Conservation (phyloP, 352 stramenopile species). For the Thalassiosira sp. region DNA sequence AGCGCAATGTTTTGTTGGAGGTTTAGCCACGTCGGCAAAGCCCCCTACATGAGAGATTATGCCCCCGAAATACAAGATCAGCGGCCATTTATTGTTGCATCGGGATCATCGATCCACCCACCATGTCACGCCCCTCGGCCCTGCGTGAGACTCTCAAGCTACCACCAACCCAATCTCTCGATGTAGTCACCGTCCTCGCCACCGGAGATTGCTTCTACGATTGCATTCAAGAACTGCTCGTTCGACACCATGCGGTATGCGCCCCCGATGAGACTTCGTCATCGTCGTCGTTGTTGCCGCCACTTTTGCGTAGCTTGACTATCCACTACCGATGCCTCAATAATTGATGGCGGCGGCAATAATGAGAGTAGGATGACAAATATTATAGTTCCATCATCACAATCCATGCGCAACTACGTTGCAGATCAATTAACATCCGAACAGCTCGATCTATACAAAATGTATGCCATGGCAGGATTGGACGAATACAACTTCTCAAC, state of each 20-base stretch:
- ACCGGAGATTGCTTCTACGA: slow-evolving; percentile 53
- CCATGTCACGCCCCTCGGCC: slow-evolving; percentile 43
- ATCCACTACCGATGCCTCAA: too few species aligned
- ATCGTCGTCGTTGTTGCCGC: not conserved
- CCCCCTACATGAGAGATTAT: too few species aligned
- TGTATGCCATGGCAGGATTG: slow-evolving; percentile 31
- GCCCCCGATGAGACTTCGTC: not conserved
- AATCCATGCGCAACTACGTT: slow-evolving; percentile 41
- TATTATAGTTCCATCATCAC: slow-evolving; percentile 12
- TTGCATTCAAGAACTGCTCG: slow-evolving; percentile 33
- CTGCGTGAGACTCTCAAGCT: slow-evolving; percentile 30
- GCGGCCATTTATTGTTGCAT: too few species aligned
- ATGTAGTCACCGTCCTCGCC: slow-evolving; percentile 29
- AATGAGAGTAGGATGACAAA: not conserved
- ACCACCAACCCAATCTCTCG: slow-evolving; percentile 18
- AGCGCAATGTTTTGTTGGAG: too few species aligned
- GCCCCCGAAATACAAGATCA: too few species aligned
- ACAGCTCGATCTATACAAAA: slow-evolving; percentile 41
- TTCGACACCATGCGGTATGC: not conserved
- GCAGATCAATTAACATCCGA: slow-evolving; percentile 27
- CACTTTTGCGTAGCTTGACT: not conserved
- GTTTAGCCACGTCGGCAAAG: too few species aligned
- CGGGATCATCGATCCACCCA: too few species aligned
- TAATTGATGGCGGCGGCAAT: too few species aligned
- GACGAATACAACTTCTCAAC: slow-evolving; percentile 34